phyloP scores from a whole-genome alignment of 1,284 basidiomycete species.

The Singerocomus inundabilis region DNA sequence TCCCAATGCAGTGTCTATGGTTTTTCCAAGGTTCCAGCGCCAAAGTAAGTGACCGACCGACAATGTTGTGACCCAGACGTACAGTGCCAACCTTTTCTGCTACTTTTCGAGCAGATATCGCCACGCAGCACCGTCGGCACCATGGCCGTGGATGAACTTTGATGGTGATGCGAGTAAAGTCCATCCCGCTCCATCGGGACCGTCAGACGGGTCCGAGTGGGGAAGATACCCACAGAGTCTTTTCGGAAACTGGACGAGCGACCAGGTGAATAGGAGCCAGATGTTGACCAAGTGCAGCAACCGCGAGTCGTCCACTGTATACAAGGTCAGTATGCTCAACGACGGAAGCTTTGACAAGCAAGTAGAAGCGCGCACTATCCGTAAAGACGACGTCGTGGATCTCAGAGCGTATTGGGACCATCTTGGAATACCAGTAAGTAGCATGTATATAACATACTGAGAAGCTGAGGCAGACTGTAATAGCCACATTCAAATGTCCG shows the following conservation, averaged over 20 bases:
- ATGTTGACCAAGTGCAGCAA: conserved; percentile 30
- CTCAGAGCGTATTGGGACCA: conserved; percentile 20
- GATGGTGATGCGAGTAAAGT: conserved; percentile 15
- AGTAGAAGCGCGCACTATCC: conserved; percentile 8
- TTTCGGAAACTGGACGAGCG: conserved; percentile 49
- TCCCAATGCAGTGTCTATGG: conserved; percentile 1
- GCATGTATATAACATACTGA: not conserved
- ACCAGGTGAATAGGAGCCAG: conserved; percentile 42
- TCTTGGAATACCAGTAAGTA: conserved; percentile 21
- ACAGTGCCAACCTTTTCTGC: not conserved
- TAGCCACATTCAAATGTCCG: conserved; percentile 37
- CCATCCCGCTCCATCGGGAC: not conserved
- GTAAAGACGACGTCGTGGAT: conserved; percentile 1
- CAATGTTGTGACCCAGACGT: not conserved
- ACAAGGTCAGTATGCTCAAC: conserved; percentile 41
- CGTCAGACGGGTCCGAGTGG: conserved; percentile 16
- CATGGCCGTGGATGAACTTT: conserved; percentile 38
- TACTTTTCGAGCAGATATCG: conserved; percentile 25
- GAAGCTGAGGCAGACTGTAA: conserved; percentile 4
- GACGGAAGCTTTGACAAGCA: conserved; percentile 31
- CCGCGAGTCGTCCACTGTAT: conserved; percentile 34
- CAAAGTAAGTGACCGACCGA: conserved; percentile 18
- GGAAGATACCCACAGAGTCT: conserved; percentile 43
- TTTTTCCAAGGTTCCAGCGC: conserved; percentile 21
- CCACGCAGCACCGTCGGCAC: conserved; percentile 35